These are phyloP conservation scores for Castanopsis chinensis DNA, from an alignment of 306 rosid genomes.

Conservation along the genomic window DNA sequence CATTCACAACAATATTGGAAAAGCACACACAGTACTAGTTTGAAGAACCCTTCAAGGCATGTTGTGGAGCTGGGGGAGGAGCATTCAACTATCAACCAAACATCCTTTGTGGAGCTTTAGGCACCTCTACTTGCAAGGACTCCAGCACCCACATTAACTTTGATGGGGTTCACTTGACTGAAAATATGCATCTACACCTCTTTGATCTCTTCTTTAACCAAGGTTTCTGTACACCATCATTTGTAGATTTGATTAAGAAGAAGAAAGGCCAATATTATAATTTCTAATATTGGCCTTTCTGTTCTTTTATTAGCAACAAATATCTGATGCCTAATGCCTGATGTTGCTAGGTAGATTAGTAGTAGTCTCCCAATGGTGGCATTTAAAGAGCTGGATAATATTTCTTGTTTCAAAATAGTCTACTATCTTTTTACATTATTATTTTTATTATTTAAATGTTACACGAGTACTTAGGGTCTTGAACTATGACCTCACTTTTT, in stretches of 20 bases:
- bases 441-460: too few species aligned
- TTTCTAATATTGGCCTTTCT: too few species aligned
- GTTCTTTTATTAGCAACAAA: too few species aligned
- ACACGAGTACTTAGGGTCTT: too few species aligned
- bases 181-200: slow-evolving; percentile 17
- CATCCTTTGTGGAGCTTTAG: slow-evolving; percentile 9
- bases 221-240: slow-evolving; percentile 22
- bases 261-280: slow-evolving; percentile 1
- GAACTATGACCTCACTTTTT: too few species aligned
- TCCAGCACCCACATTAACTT: slow-evolving; percentile 21
- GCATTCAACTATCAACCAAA: background rate
- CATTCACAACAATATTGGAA: background rate
- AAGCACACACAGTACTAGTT: background rate
- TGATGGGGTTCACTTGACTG: slow-evolving; percentile 26
- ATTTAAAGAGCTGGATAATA: too few species aligned
- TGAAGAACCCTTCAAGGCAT: slow-evolving; percentile 27
- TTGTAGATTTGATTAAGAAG: background rate
- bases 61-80: slow-evolving; percentile 18
- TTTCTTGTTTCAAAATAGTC: too few species aligned
- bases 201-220: slow-evolving; percentile 22
- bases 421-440: too few species aligned
- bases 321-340: too few species aligned
- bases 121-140: slow-evolving; percentile 18
- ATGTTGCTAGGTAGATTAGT: too few species aligned
- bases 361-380: too few species aligned